Evolutionary conservation across 208 protist species (phyloP).

Genomic region (Acanthamoeba culbertsoni): DNA sequence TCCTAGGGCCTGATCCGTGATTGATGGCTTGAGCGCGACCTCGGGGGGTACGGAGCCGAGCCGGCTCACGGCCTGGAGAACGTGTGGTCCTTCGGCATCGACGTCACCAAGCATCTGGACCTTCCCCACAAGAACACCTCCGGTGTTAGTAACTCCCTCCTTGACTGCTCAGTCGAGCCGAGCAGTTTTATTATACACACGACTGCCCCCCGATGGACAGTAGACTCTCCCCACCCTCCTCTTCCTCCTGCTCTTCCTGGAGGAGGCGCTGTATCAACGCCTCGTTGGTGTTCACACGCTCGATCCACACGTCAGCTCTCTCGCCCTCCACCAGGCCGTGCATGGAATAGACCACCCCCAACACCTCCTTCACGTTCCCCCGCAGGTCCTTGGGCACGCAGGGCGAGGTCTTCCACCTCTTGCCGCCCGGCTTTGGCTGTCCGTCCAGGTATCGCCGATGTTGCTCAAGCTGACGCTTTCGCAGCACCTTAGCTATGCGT

Average conservation of each 20-base stretch:
- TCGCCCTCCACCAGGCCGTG: not conserved
- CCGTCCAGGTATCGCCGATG: not conserved
- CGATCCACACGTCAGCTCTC: not conserved
- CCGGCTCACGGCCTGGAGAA: constrained; percentile 29
- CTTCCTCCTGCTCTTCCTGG: not conserved
- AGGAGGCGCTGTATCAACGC: not conserved
- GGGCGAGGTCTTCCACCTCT: not conserved
- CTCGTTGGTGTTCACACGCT: not conserved
- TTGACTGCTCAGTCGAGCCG: too few species aligned
- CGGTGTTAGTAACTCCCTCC: too few species aligned
- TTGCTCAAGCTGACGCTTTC: not conserved
- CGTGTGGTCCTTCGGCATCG: constrained; percentile 24
- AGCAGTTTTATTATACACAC: too few species aligned
- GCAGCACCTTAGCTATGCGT: not conserved
- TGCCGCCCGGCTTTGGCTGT: not conserved
- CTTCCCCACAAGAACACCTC: not conserved
- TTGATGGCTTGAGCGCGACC: constrained; percentile 18
- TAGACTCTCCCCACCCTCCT: too few species aligned
- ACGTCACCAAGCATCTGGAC: constrained; percentile 45
- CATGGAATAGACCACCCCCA: not conserved
- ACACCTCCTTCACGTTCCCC: not conserved
- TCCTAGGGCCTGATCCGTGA: not conserved
- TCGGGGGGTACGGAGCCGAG: constrained; percentile 23
- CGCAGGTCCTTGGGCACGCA: not conserved
- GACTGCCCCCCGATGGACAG: too few species aligned